Conservation (phyloP, 257 asterid species). For the Scutellaria minor region DNA sequence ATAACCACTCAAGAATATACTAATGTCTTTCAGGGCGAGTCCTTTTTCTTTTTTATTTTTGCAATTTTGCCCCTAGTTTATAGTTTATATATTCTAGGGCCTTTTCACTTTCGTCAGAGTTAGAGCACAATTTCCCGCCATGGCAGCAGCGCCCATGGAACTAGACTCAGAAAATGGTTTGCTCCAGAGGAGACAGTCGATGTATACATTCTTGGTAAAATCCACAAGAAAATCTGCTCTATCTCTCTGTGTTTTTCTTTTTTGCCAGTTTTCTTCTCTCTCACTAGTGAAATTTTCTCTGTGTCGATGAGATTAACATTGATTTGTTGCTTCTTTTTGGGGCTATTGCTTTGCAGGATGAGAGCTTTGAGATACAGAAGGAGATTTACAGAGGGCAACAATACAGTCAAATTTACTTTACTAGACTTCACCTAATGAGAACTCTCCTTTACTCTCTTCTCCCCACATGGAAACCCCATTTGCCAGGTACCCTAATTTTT, state of each 20-base stretch:
- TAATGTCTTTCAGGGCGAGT: conserved; percentile 11
- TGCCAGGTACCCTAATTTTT: conserved; percentile 57
- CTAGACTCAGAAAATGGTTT: conserved; percentile 49
- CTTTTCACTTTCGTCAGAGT: conserved; percentile 2
- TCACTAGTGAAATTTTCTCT: not conserved
- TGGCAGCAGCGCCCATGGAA: conserved; percentile 65
- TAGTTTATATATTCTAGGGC: conserved; percentile 31
- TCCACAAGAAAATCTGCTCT: not conserved
- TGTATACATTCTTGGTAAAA: conserved; percentile 68
- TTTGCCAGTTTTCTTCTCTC: conserved; percentile 9
- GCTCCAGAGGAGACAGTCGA: conserved; percentile 67
- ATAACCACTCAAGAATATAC: not conserved
- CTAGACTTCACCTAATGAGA: conserved; percentile 92
- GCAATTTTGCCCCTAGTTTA: conserved; percentile 28
- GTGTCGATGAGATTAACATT: conserved; percentile 9
- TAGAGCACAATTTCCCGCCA: conserved; percentile 65
- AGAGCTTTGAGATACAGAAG: conserved; percentile 66
- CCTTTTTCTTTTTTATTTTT: conserved; percentile 2
- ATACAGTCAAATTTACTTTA: conserved; percentile 90
- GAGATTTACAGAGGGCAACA: conserved; percentile 94
- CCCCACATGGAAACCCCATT: conserved; percentile 85
- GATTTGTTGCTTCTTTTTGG: not conserved
- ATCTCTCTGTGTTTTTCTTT: not conserved
- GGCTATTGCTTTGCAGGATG: conserved; percentile 56
- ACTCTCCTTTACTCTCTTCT: conserved; percentile 86